Base-by-base conservation (phyloP, 345 rosid species). In the Salix udensis region DNA sequence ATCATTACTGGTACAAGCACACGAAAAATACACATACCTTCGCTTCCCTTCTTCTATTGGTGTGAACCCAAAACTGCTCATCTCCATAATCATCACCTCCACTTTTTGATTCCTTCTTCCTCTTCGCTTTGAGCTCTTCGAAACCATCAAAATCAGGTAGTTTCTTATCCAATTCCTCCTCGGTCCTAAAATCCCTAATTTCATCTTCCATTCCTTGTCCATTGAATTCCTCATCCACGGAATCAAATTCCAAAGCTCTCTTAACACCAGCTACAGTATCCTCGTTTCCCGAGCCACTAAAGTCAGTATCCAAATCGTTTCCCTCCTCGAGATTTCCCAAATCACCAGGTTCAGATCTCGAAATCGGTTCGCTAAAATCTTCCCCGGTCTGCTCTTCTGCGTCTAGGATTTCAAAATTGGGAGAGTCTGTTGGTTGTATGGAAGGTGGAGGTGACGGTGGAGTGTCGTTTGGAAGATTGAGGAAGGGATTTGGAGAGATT, bases 161-260 rank as follows among this genome's bases (percentile, higher is more conserved):
- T 75, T 79, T 82, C 85, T 62, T 77, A 30, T 42, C 79, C 8
- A 80, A 9, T n/a, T 75, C 72, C 52, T 67, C 19, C 8, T 60
- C 83, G 62, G 2, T 67, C 65, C 65, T 61, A 42, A 36, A 36
- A 28, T 77, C 76, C 67, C 16, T 65, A 46, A 0, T 74, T 72
- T 44, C 82, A 44, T 31, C 74, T 5, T 46, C 85, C 30, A 72
- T 79, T 12, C 37, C 61, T 50, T 64, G 65, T 46, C 81, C 86
- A 34, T 78, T 82, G 24, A 60, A 34, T 26, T 76, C 85, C 79
- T 84, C 90, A 23, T 73, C 70, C 11, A 76, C 23, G 0, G 74
- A 80, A 77, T 88, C 90, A 70, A 88, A 90, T 62, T 87, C 90
- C 76, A 88, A 78, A 65, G 72, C 76, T 73, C 88, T 85, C 77